Evolutionary conservation across 2,329 filamentous ascomycete genomes (phyloP), one percentile per base, ranked within the genome.

Genomic region (Colletotrichum lini): DNA sequence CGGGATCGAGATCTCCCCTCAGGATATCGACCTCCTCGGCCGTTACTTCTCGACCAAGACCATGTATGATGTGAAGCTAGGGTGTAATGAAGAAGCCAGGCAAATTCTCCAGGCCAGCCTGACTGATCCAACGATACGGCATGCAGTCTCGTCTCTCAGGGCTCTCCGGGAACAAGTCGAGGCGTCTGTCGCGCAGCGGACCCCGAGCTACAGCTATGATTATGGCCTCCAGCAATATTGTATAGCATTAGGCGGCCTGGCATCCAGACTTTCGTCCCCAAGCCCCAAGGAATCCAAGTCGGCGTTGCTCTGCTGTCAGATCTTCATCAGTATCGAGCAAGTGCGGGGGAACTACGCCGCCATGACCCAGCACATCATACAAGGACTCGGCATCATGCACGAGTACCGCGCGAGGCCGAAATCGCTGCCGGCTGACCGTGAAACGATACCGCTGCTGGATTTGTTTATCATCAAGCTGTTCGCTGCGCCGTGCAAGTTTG

Each of bases 241-340:
- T 70, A 79, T 81, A 73, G 83, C 84, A 47, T 76, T 86, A 12
- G 65, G 78, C 9, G 80, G 80, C 50, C 79, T 85, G 5, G 82
- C 81, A 2, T 82, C 79, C 21, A 80, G 79, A 12, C 65, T 85
- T 56, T 81, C 81, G 21, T 79, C 75, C 67, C 78, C 78, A 4
- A 70, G 75, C 69, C 74, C 77, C 12, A 73, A 76, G 10, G 68
- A 69, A 6, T 73, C 84, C 42, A 82, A 77, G 68, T 83, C 82
- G 30, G 80, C 83, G 64, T 76, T 86, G 44, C 77, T 85, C 68
- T 86, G 84, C 77, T 86, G 84, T 74, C 82, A 85, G 72, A 75
- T 85, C 50, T 81, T 85, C 72, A 84, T 85, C 74, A 85, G 84
- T 73, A 84, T 85, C 67, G 84, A 85, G 74, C 83, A 85, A 77